Base-by-base conservation (phyloP, 352 stramenopile species). In the Phytophthora pini region DNA sequence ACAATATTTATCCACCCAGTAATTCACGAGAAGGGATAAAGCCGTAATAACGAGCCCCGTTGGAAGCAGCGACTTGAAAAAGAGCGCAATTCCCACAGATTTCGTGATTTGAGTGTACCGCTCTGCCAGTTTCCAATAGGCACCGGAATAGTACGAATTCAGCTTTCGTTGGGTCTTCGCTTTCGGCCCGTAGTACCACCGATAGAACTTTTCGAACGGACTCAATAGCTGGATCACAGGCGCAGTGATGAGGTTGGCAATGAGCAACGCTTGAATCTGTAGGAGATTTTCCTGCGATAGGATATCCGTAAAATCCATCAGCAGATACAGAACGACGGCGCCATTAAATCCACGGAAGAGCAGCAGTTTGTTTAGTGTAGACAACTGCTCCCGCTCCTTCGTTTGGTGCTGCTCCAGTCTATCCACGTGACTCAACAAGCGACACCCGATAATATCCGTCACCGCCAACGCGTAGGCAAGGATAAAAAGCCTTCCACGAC, bases 1-100 rank as follows among this genome's bases (percentile, higher is more conserved):
- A 43, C 86, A 94, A 56, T 87, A 94, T 65, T 94, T 94, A 72
- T 92, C 84, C 36, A 93, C 81, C 83, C 83, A 92, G 68, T 90
- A 94, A 55, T 90, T 92, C 10, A 94, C 74, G 4, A 92, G 72
- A 32, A 94, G 56, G 26, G 80, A 88, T 32, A 90, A 52, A 6
- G 78, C 62, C 31, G 82, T 89, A 59, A 94, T 86, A 10, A 87
- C 56, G 2, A 92, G 69, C 0, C 85, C 85, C 9, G 82, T 90
- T 0, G 82, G 82, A 1, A 90, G 54, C 4, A 90, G 57, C 0
- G 82, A 76, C 69, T 90, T 90, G 65, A 78, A 90, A 57, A 90
- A 90, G 9, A 89, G 68, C 12, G 78, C 82, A 26, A 82, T 89
- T 3, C 82, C 80, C 4, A 89, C 82, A 11, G 71, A 85, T 56